phyloP scores from a whole-genome alignment of 345 rosid genomes.

The Clausena lansium region DNA sequence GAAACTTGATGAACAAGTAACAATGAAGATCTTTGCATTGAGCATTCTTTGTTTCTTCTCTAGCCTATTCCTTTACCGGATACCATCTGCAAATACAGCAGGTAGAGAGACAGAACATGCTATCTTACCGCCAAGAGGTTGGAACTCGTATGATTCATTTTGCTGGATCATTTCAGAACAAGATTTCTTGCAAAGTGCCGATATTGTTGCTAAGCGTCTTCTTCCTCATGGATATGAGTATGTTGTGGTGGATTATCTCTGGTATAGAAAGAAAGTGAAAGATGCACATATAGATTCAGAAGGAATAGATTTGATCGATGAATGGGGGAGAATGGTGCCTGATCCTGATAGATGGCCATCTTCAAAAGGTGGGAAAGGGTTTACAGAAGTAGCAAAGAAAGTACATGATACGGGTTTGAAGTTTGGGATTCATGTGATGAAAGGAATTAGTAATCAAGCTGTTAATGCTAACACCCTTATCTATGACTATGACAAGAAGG shows the following conservation, averaged over 20 bases:
- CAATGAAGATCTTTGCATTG: not conserved
- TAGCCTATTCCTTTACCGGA: slow-evolving; percentile 18
- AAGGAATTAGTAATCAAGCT: slow-evolving; percentile 85
- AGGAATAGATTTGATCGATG: slow-evolving; percentile 84
- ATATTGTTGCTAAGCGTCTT: slow-evolving; percentile 54
- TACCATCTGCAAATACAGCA: slow-evolving; percentile 10
- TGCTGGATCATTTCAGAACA: slow-evolving; percentile 78
- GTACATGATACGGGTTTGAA: slow-evolving; percentile 80
- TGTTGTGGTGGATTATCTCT: slow-evolving; percentile 88
- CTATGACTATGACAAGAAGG: slow-evolving; percentile 41
- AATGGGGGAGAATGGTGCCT: slow-evolving; percentile 87
- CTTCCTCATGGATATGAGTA: slow-evolving; percentile 72
- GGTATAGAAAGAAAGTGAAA: slow-evolving; percentile 72
- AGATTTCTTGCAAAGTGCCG: slow-evolving; percentile 71
- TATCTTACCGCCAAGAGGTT: slow-evolving; percentile 81
- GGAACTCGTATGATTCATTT: slow-evolving; percentile 92
- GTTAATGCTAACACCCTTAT: slow-evolving; percentile 69
- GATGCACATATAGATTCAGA: slow-evolving; percentile 66
- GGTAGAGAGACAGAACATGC: slow-evolving; percentile 34
- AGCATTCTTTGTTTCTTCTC: not conserved
- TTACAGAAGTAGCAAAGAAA: slow-evolving; percentile 61
- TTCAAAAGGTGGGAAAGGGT: slow-evolving; percentile 67
- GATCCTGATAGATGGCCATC: slow-evolving; percentile 42
- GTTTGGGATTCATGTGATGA: slow-evolving; percentile 73
- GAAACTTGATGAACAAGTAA: not conserved